A percentile compares a stretch with the other conserved stretches of the same genome.
phyloP scores from a whole-genome alignment of 2,329 filamentous ascomycete species.

The Pyrenophora graminea region DNA sequence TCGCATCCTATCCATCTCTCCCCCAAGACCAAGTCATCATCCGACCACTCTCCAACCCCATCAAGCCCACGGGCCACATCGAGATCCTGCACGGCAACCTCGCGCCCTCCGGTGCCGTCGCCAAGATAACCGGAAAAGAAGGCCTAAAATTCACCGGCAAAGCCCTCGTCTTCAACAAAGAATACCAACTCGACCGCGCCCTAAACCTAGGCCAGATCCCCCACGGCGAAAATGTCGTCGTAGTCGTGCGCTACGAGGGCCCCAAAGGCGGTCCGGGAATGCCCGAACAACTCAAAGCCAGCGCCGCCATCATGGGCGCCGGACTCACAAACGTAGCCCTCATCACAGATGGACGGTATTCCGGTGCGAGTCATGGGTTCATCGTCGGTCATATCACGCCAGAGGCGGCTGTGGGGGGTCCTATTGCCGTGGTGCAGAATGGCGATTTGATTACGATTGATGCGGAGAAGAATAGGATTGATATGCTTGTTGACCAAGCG shows the following conservation, averaged over 20 bases:
- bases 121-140: conserved; percentile 96
- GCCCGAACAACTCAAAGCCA: conserved; percentile 91
- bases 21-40: conserved; percentile 83
- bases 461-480: conserved; percentile 72
- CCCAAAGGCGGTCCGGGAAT: conserved; percentile 93
- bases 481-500: conserved; percentile 72
- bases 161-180: conserved; percentile 85
- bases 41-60: conserved; percentile 76
- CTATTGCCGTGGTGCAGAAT: conserved; percentile 79
- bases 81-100: conserved; percentile 87
- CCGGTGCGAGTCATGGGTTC: conserved; percentile 86
- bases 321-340: conserved; percentile 84
- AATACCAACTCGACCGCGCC: conserved; percentile 75
- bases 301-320: conserved; percentile 90
- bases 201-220: conserved; percentile 72
- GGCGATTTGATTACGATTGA: conserved; percentile 87
- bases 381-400: conserved; percentile 93
- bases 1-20: conserved; percentile 74
- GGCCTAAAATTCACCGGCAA: conserved; percentile 79
- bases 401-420: conserved; percentile 85
- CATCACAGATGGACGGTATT: conserved; percentile 90
- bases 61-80: conserved; percentile 85
- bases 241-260: conserved; percentile 91
- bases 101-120: conserved; percentile 85
- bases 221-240: conserved; percentile 78